Evolutionary conservation across 2,329 filamentous ascomycete genomes (phyloP).

Genomic region (Orbilia ellipsospora): DNA sequence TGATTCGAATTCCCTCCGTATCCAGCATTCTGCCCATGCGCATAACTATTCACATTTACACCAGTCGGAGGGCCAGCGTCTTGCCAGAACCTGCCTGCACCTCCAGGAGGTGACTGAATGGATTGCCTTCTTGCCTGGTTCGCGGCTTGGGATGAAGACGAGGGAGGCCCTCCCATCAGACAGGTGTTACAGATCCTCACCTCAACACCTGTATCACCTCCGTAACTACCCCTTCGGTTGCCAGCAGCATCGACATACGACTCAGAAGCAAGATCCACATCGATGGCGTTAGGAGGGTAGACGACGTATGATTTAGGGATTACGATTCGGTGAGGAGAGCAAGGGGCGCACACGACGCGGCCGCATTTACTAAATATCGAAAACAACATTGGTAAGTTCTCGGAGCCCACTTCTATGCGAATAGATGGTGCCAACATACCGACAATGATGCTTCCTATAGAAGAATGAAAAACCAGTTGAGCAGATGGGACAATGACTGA

Average conservation of each 20-base stretch:
- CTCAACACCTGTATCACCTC: constrained; percentile 55
- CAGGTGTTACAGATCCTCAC: constrained; percentile 59
- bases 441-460: constrained; percentile 60
- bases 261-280: constrained; percentile 27
- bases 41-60: constrained; percentile 36
- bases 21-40: constrained; percentile 11
- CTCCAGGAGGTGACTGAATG: constrained; percentile 42
- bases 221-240: constrained; percentile 35
- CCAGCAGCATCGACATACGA: constrained; percentile 24
- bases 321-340: constrained; percentile 59
- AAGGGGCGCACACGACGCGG: constrained; percentile 59
- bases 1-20: constrained; percentile 8
- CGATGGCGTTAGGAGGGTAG: constrained; percentile 54
- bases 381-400: too few relatives aligned
- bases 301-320: constrained; percentile 59
- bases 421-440: constrained; percentile 39
- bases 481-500: constrained; percentile 58
- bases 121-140: constrained; percentile 19
- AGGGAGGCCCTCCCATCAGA: constrained; percentile 52
- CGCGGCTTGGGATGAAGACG: neutral
- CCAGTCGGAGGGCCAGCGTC: constrained; percentile 37
- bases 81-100: constrained; percentile 54
- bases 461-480: constrained; percentile 58
- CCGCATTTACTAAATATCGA: constrained; percentile 57
- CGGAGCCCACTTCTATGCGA: too few relatives aligned